phyloP scores from a whole-genome alignment of 169 alveolate species.

The Plasmodium sp. region DNA sequence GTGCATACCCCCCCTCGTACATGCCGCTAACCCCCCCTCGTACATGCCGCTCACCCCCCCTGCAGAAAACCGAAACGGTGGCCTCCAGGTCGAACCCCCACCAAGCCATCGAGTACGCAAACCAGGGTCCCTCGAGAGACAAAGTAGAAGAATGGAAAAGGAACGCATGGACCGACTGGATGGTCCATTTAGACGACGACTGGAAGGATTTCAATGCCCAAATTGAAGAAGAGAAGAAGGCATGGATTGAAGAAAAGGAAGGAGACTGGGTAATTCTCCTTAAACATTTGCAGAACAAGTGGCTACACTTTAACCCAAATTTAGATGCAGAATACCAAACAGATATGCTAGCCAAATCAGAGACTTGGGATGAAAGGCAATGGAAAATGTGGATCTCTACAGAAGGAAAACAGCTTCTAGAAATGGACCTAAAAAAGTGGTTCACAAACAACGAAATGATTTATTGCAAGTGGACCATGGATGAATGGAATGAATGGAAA shows the following conservation, averaged over 20 bases:
- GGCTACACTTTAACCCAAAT: slow-evolving; percentile 18
- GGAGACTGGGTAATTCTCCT: neutral
- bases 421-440: slow-evolving; percentile 10
- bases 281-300: neutral
- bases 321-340: slow-evolving; percentile 5
- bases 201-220: neutral
- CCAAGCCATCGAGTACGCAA: neutral
- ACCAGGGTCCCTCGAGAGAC: neutral
- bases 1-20: neutral
- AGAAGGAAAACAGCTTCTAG: slow-evolving; percentile 29
- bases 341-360: neutral
- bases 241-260: slow-evolving; percentile 31
- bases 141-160: slow-evolving; percentile 24
- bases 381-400: slow-evolving; percentile 44
- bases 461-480: slow-evolving; percentile 34
- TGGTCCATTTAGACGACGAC: neutral
- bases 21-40: neutral
- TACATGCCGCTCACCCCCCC: neutral
- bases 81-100: neutral
- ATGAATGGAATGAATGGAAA: slow-evolving; percentile 37
- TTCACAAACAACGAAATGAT: neutral
- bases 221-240: neutral
- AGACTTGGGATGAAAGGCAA: slow-evolving; percentile 11
- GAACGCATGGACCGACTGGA: neutral
- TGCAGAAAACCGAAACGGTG: neutral